Evolutionary conservation across 75 land plant species (phyloP), one percentile per base, ranked within the genome.

Genomic region (Sequoia sempervirens): DNA sequence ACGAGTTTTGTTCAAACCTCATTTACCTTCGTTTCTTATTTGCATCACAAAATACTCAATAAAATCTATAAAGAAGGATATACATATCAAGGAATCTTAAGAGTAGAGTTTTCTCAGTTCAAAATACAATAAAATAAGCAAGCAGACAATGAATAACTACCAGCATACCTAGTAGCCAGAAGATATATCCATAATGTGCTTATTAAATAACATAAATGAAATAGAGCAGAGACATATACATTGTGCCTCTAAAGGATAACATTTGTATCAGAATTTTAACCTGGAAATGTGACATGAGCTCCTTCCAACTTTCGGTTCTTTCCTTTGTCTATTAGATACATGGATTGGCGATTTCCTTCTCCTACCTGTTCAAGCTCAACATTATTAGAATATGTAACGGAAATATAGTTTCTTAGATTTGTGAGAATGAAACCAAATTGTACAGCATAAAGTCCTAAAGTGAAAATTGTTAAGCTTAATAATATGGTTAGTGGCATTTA

Each of bases 231-330:
- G 2, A 38, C 38, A 20, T 38, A 40, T 20, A 75, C 78, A 38
- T 75, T 30, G 6, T 75, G 23, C 23, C 38, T 75, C 38, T 18
- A 75, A 17, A 75, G 37, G 78, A 18, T 6, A 75, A 28, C 17
- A 80, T 28, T 47, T 28, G 17, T 37, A 80, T 30, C 11, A 43
- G 81, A n/a, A 41, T 17, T 83, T 46, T 75, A 79, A 97, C 96
- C 95, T 90, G 80, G 86, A 83, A 97, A 96, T n/a, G 37, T 70
- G 75, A 97, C 95, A 13, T 78, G 76, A 64, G 86, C 91, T 45
- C 96, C 94, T 52, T 96, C 98, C 87, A 98, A 86, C 43, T 88
- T 89, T 81, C 87, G 92, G 82, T 89, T 88, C 84, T 85, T 93
- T 54, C 93, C 94, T 81, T 90, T 88, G 73, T 98, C 99, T 82